Conservation (phyloP, 306 rosid species). For the Castanea sativa region DNA sequence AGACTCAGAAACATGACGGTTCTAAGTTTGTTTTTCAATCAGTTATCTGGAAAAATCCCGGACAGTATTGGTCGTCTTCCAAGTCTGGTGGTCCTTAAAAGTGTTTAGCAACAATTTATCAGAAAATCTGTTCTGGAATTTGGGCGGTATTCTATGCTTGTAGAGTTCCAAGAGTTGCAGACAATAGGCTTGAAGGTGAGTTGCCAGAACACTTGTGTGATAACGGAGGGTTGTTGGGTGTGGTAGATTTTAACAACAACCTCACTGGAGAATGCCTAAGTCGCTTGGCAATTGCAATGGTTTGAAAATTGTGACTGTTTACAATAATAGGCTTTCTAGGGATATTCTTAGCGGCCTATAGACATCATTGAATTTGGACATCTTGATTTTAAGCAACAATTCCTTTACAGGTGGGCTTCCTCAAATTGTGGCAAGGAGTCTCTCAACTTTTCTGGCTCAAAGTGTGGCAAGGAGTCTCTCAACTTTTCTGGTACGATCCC, state of each 20-base stretch:
- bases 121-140: constrained; percentile 45
- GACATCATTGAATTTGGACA: constrained; percentile 39
- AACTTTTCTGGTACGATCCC: neutral
- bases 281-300: constrained; percentile 57
- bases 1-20: constrained; percentile 36
- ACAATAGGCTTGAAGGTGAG: constrained; percentile 48
- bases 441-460: constrained; percentile 2
- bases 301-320: constrained; percentile 22
- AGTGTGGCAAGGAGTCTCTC: neutral
- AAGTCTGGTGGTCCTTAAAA: constrained; percentile 25
- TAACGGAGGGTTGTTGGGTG: constrained; percentile 30
- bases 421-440: neutral
- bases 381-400: constrained; percentile 36
- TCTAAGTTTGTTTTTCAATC: constrained; percentile 38
- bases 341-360: constrained; percentile 58
- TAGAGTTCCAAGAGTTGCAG: constrained; percentile 22
- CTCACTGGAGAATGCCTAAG: constrained; percentile 61
- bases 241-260: constrained; percentile 39
- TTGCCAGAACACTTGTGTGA: constrained; percentile 58
- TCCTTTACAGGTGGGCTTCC: constrained; percentile 58
- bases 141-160: constrained; percentile 47
- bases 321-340: constrained; percentile 44
- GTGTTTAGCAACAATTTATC: constrained; percentile 51
- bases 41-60: constrained; percentile 63
- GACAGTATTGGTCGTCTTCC: constrained; percentile 53